Evolutionary conservation across 2,329 filamentous ascomycete species (phyloP), one percentile per base, ranked within the genome.

Genomic region (Colletotrichum zoysiae): DNA sequence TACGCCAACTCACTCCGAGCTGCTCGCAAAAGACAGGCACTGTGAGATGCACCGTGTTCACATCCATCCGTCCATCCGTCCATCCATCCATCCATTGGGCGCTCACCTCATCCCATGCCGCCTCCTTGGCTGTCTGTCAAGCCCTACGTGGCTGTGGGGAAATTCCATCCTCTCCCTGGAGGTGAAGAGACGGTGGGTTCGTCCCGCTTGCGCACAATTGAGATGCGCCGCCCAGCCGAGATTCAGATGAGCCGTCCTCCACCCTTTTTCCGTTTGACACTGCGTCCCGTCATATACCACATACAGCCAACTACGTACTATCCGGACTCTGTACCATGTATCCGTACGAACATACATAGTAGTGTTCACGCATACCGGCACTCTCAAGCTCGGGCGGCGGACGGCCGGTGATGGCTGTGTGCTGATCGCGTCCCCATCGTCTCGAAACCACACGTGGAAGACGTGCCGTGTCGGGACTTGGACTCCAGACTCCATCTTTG

Each of bases 151-250:
- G 33, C 44, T 40, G 59, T 50, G 44, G 58, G 1, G 42, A 23
- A 23, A 44, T 35, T 30, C 30, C 14, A 42, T 16, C 3, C 12
- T 12, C 40, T 16, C 9, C 14, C 38, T 40, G 38, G 38, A 40
- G 9, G 11, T 40, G 38, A 40, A 14, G 16, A 20, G 20, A 11
- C 6, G 40, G 40, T 40, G 42, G 42, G 9, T 20, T 35, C n/a
- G 59, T 69, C 44, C 66, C 60, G 30, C 60, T n/a, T n/a, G 44
- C 55, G 12, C 67, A 61, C 61, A 61, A 70, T 48, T 33, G 63
- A 50, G 67, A 53, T 51, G 63, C 57, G 50, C 62, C 46, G 33
- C 23, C 23, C 20, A 56, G 62, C 51, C 62, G 62, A 57, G 40
- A 65, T 55, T 48, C 44, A 5, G 44, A 61, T 61, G 57, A 12